These are phyloP conservation scores for Mediolabrus comicus DNA, from an alignment of 108 stramenopile genomes.

Conservation along the genomic window DNA sequence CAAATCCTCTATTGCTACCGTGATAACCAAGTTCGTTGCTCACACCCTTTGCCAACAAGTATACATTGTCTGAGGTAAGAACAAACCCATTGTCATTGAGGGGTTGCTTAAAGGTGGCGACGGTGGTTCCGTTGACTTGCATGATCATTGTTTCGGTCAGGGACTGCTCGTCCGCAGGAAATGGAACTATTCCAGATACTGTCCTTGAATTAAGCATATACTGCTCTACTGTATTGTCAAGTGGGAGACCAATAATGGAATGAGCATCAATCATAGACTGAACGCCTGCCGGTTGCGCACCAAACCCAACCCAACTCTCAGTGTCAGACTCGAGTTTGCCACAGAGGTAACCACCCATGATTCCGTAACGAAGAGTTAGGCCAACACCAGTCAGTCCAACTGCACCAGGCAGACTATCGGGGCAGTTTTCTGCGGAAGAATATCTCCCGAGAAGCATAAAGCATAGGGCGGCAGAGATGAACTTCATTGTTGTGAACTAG, in stretches of 20 bases:
- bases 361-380: neutral
- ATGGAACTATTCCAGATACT: too few relatives aligned
- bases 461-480: neutral
- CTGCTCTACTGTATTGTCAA: constrained; percentile 22
- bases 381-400: neutral
- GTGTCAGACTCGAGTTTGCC: neutral
- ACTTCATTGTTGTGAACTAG: neutral
- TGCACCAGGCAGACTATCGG: neutral
- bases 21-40: constrained; percentile 17
- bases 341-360: neutral
- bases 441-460: neutral
- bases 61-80: too few relatives aligned
- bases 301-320: constrained; percentile 36
- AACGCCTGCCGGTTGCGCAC: constrained; percentile 32
- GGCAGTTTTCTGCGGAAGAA: neutral
- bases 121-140: too few relatives aligned
- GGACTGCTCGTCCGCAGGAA: too few relatives aligned
- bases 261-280: too few relatives aligned
- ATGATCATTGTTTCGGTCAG: too few relatives aligned
- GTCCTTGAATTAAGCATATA: constrained; percentile 49
- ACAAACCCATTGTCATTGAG: too few relatives aligned
- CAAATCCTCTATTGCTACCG: neutral
- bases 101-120: too few relatives aligned
- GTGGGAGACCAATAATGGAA: constrained; percentile 39
- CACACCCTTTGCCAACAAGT: neutral